Conservation (phyloP, 441 rosid genomes). For the Bruguiera hainesii region DNA sequence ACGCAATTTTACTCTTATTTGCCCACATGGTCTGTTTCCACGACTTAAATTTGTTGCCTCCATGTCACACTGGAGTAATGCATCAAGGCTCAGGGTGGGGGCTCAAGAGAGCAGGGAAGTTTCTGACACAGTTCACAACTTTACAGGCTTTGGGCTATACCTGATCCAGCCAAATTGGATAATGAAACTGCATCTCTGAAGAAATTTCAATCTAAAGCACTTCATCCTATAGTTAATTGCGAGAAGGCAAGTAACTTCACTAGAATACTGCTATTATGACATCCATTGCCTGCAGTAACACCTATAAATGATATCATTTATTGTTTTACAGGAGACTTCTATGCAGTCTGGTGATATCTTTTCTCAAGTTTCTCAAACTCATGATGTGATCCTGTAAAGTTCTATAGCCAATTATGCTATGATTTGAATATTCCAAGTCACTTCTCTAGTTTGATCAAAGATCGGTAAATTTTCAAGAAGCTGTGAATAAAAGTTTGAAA, state of each 20-base stretch:
- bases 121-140: slow-evolving; percentile 15
- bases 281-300: slow-evolving; percentile 8
- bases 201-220: slow-evolving; percentile 32
- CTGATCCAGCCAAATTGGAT: slow-evolving; percentile 39
- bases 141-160: slow-evolving; percentile 54
- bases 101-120: neutral
- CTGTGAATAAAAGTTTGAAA: too few species aligned
- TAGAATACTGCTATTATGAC: neutral
- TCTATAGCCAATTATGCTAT: slow-evolving; percentile 15
- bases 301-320: slow-evolving; percentile 15
- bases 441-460: neutral
- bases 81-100: too few species aligned
- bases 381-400: slow-evolving; percentile 73
- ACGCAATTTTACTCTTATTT: too few species aligned
- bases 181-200: slow-evolving; percentile 30
- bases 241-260: slow-evolving; percentile 55
- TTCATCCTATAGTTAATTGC: slow-evolving; percentile 55
- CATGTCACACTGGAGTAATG: too few species aligned
- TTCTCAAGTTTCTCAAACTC: slow-evolving; percentile 85
- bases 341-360: slow-evolving; percentile 58
- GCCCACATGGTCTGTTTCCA: too few species aligned
- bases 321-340: slow-evolving; percentile 39
- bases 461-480: too few species aligned
- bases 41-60: too few species aligned
- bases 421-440: slow-evolving; percentile 10